Evolutionary conservation across 345 rosid genomes (phyloP).

Genomic region (Ceriops tagal): DNA sequence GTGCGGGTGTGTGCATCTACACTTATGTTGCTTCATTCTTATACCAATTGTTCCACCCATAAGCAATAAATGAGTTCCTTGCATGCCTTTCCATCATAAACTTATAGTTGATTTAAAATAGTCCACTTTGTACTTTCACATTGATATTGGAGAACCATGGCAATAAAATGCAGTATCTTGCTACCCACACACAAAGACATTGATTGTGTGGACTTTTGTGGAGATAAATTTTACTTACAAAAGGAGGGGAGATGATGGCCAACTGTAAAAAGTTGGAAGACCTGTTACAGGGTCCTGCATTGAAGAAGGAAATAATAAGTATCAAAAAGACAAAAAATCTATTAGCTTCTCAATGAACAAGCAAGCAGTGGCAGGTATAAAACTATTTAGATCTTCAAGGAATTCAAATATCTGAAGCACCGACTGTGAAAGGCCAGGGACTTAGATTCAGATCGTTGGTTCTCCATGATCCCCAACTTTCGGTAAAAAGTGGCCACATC

Average conservation of each 20-base stretch:
- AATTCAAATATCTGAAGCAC: slow-evolving; percentile 21
- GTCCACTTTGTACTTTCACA: background rate
- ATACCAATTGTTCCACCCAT: too few relatives aligned
- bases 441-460: slow-evolving; percentile 66
- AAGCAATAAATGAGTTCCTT: background rate
- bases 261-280: slow-evolving; percentile 66
- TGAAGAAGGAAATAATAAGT: background rate
- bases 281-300: slow-evolving; percentile 88
- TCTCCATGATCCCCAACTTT: slow-evolving; percentile 84
- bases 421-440: slow-evolving; percentile 70
- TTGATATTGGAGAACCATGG: background rate
- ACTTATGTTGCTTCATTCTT: too few relatives aligned
- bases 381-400: slow-evolving; percentile 1
- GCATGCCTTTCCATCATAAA: background rate
- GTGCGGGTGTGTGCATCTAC: too few relatives aligned
- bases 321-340: background rate
- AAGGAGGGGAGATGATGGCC: slow-evolving; percentile 59
- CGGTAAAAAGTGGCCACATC: slow-evolving; percentile 96
- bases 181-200: background rate
- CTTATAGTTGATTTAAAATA: background rate
- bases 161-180: background rate
- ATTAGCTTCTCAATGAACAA: background rate
- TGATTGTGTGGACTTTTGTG: background rate
- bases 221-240: slow-evolving; percentile 49
- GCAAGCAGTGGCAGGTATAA: background rate